Base-by-base conservation (phyloP, 2,329 filamentous ascomycete genomes). In the Cordyceps javanica region DNA sequence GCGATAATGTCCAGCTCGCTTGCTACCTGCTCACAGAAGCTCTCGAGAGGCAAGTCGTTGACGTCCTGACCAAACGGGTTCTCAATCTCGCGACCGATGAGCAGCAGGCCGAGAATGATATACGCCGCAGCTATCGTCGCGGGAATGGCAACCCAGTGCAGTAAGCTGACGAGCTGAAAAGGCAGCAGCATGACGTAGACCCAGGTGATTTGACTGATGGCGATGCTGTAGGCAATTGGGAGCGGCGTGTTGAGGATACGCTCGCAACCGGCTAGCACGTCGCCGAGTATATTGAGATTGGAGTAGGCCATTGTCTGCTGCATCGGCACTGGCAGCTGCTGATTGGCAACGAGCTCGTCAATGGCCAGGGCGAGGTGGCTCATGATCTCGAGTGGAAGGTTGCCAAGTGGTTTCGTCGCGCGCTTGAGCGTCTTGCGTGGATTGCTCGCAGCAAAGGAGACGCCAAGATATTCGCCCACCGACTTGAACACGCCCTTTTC, bases 131-230 rank as follows among this genome's bases (percentile, higher is more conserved):
- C 79, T 16, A 92, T 75, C 45, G 86, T 87, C 34, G 85, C 90
- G 0, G 90, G 90, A 62, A 94, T 92, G 13, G 90, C 87, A 62
- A 91, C 79, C 86, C 87, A 94, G 8, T 72, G 64, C 1, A 95
- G 81, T 3, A 72, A 69, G 0, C 70, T 67, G 67, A 83, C 82
- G 7, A 95, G 82, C 73, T 95, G 90, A 78, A 94, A 94, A 6
- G 90, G 90, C 1, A 95, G 80, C 32, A 90, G 79, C 64, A 91
- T 74, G 55, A 94, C 85, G 72, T 94, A 95, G 53, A 91, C 82
- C 84, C 89, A 92, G 32, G 90, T 90, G 67, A 94, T 93, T 69
- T 95, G 90, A 21, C 86, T 85, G 69, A 94, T 92, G 65, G 89
- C 84, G 65, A 95, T 94, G 62, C 82, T 85, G 75, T 95, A 95